Evolutionary conservation across 768 basidiomycete genomes (phyloP), one percentile per base, ranked within the genome.

Genomic region (Kwoniella shandongensis): DNA sequence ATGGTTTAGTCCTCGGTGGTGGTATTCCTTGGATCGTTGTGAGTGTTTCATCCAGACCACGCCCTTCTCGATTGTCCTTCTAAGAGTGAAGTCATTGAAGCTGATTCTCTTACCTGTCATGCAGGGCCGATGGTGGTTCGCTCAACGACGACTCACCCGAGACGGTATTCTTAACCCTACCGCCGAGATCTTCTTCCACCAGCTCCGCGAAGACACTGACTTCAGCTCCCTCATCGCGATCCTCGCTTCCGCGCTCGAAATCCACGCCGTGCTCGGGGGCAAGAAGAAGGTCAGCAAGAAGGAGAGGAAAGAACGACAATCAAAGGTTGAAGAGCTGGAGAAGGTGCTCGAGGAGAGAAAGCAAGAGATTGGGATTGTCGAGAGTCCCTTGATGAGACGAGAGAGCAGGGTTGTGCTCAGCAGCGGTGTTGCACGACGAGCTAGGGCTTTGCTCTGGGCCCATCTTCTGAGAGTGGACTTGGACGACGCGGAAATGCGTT

Each of bases 71-170:
- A 38, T n/a, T n/a, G n/a, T n/a, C 17, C 46, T 26, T 18, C n/a
- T n/a, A n/a, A n/a, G n/a, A n/a, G n/a, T n/a, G n/a, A n/a, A n/a
- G n/a, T 6, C 32, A 32, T 13, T 4, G 46, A 30, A 49, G 17
- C 27, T 23, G 20, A 13, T 18, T 42, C 41, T 42, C 13, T 44
- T 20, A 45, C 32, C 6, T 32, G n/a, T n/a, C n/a, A n/a, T 49
- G 7, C 65, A 87, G 86, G 88, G 91, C 13, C 84, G 86, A 30
- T 98, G 96, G 96, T 99, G 96, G 96, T 99, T 97, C 70, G 89
- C 91, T 3, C 89, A 85, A 65, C 82, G 88, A 54, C 81, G 85
- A 62, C 86, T 84, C 76, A 99, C 96, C 15, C 93, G 96, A 76
- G 96, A 99, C 63, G 91, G 91, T 39, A 82, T 96, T 54, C 80